Conservation (phyloP, 2,329 filamentous ascomycete genomes). For the Colletotrichum brevisporum region DNA sequence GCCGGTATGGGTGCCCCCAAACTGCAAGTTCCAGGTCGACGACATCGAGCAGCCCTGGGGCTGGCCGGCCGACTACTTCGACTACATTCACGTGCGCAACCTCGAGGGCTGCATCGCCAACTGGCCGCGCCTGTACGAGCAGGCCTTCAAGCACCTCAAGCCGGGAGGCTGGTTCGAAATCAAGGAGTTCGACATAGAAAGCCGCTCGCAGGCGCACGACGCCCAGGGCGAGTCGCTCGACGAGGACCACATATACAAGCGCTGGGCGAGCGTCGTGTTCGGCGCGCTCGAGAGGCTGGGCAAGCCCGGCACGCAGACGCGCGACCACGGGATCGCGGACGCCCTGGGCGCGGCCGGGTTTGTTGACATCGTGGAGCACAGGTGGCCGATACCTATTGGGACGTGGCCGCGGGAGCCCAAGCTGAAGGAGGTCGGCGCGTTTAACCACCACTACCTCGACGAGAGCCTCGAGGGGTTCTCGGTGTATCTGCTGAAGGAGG, state of each 20-base stretch:
- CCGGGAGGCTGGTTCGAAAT: slow-evolving; percentile 52
- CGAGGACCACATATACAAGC: slow-evolving; percentile 3
- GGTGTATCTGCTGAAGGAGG: slow-evolving; percentile 46
- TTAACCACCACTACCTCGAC: slow-evolving; percentile 44
- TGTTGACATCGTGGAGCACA: slow-evolving; percentile 34
- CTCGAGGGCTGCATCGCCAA: slow-evolving; percentile 71
- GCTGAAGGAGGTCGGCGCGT: slow-evolving; percentile 38
- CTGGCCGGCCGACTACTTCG: slow-evolving; percentile 56
- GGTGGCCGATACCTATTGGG: slow-evolving; percentile 41
- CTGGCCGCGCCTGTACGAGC: slow-evolving; percentile 68
- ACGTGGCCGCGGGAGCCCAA: slow-evolving; percentile 39
- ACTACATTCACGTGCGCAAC: slow-evolving; percentile 73
- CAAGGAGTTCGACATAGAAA: slow-evolving; percentile 45
- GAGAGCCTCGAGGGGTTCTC: slow-evolving; percentile 48
- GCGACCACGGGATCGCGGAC: background rate
- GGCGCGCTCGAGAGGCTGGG: background rate
- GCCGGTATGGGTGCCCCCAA: slow-evolving; percentile 54
- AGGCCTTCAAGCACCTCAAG: slow-evolving; percentile 64
- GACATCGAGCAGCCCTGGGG: slow-evolving; percentile 59
- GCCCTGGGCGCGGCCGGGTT: slow-evolving; percentile 41
- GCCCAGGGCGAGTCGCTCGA: background rate
- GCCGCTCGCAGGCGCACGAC: slow-evolving; percentile 26
- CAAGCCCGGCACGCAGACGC: background rate
- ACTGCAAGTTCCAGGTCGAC: slow-evolving; percentile 55
- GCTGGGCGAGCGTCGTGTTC: background rate